phyloP scores from a whole-genome alignment of 1,284 basidiomycete species.

The Sporisorium iseilematis-ciliati region DNA sequence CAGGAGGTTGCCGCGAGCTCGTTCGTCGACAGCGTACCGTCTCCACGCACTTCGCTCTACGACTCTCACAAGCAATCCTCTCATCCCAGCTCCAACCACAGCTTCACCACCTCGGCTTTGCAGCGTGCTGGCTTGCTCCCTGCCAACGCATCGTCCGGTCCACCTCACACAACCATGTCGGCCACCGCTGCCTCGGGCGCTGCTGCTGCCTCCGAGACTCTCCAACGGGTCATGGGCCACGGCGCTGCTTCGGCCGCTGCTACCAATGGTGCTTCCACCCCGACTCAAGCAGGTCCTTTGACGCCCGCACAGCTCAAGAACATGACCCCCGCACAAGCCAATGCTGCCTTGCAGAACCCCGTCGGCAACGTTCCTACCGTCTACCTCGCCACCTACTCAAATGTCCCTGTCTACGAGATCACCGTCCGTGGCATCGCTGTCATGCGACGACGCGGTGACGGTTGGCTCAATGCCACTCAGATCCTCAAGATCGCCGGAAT shows the following conservation, averaged over 20 bases:
- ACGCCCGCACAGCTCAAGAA: constrained; percentile 50
- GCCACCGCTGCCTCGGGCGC: constrained; percentile 28
- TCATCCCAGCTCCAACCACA: constrained; percentile 11
- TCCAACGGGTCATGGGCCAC: constrained; percentile 48
- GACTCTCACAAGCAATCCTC: constrained; percentile 22
- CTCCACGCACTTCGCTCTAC: constrained; percentile 12
- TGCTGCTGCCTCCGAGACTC: constrained; percentile 39
- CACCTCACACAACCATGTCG: constrained; percentile 5
- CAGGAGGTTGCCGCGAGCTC: constrained; percentile 43
- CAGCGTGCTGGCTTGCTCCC: constrained; percentile 44
- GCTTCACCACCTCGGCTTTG: constrained; percentile 42
- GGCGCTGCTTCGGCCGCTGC: constrained; percentile 23
- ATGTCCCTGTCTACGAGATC: constrained; percentile 72
- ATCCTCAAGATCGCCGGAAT: constrained; percentile 99
- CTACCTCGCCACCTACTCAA: constrained; percentile 71
- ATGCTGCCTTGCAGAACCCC: constrained; percentile 50
- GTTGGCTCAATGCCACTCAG: constrained; percentile 94
- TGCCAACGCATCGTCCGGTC: not conserved
- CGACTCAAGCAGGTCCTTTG: constrained; percentile 32
- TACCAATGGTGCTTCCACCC: constrained; percentile 30
- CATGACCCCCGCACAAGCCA: constrained; percentile 53
- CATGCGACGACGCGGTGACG: constrained; percentile 94
- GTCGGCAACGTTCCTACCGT: constrained; percentile 57
- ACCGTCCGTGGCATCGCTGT: constrained; percentile 93
- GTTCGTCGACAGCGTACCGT: constrained; percentile 21